Evolutionary conservation across 345 rosid species (phyloP).

Genomic region (Aquilaria sinensis): DNA sequence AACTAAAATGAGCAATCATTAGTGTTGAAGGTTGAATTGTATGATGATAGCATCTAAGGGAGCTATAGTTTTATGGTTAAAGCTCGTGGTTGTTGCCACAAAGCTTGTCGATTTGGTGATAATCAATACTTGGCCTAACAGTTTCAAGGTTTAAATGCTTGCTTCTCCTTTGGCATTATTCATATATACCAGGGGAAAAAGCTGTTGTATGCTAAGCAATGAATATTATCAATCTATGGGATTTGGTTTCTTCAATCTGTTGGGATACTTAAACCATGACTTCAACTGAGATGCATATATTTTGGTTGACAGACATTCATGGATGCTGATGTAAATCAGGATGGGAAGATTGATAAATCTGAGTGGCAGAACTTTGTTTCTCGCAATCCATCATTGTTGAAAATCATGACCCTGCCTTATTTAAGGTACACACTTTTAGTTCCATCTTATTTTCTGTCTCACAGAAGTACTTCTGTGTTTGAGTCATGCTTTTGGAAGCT

Average conservation of each 20-base stretch:
- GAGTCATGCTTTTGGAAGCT: background rate
- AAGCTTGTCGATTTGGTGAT: too few relatives aligned
- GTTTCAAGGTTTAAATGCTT: too few relatives aligned
- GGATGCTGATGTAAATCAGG: conserved; percentile 81
- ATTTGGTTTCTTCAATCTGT: background rate
- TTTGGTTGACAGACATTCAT: conserved; percentile 60
- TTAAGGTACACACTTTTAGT: conserved; percentile 44
- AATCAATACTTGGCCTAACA: too few relatives aligned
- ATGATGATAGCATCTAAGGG: too few relatives aligned
- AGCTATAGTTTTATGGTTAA: too few relatives aligned
- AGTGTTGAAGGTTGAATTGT: too few relatives aligned
- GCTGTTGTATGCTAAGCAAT: too few relatives aligned
- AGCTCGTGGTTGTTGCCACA: too few relatives aligned
- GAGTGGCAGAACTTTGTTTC: conserved; percentile 88
- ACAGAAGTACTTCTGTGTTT: background rate
- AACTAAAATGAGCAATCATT: too few relatives aligned
- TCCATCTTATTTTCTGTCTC: background rate
- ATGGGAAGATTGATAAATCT: conserved; percentile 77
- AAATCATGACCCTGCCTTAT: conserved; percentile 94
- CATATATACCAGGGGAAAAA: too few relatives aligned
- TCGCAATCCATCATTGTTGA: conserved; percentile 79
- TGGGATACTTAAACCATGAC: background rate
- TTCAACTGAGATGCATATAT: background rate
- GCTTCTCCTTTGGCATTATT: too few relatives aligned
- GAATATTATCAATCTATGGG: too few relatives aligned